phyloP scores from a whole-genome alignment of 306 rosid genomes.

The Malus fusca region DNA sequence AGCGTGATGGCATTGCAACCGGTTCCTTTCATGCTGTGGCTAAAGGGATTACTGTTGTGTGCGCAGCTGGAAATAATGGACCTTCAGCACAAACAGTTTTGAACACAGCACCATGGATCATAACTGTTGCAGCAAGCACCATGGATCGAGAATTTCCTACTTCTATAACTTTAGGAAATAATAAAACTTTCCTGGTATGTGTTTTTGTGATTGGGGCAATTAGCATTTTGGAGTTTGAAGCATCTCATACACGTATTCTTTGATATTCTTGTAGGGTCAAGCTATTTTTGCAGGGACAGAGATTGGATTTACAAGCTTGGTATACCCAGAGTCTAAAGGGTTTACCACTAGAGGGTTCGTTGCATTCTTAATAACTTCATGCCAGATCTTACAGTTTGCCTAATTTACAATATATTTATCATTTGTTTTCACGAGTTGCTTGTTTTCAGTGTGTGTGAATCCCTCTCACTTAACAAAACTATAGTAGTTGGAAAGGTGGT shows the following conservation, averaged over 20 bases:
- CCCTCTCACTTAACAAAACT: constrained; percentile 16
- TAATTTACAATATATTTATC: background rate
- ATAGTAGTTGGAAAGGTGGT: constrained; percentile 27
- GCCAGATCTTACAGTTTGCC: background rate
- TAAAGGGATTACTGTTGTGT: constrained; percentile 37
- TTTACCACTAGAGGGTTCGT: constrained; percentile 6
- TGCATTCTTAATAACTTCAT: background rate
- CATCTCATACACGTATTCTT: background rate
- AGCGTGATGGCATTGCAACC: constrained; percentile 20
- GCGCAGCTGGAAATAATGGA: constrained; percentile 30
- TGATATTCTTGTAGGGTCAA: constrained; percentile 13
- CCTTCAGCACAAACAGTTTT: constrained; percentile 30
- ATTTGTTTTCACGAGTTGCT: background rate
- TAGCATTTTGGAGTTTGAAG: background rate
- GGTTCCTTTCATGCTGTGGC: constrained; percentile 48
- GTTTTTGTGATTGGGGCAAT: background rate
- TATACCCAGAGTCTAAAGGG: constrained; percentile 26
- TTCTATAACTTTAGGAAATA: constrained; percentile 37
- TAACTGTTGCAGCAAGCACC: constrained; percentile 39
- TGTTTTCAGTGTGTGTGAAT: constrained; percentile 23
- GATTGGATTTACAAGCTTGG: constrained; percentile 26
- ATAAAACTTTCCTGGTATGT: constrained; percentile 30
- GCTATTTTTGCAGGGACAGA: constrained; percentile 23
- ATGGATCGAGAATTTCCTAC: constrained; percentile 36
- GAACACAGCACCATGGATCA: constrained; percentile 36